A percentile compares a stretch with the other conserved stretches of the same genome.
phyloP scores from a whole-genome alignment of 139 green algal species.

The Mychonastes homosphaera region DNA sequence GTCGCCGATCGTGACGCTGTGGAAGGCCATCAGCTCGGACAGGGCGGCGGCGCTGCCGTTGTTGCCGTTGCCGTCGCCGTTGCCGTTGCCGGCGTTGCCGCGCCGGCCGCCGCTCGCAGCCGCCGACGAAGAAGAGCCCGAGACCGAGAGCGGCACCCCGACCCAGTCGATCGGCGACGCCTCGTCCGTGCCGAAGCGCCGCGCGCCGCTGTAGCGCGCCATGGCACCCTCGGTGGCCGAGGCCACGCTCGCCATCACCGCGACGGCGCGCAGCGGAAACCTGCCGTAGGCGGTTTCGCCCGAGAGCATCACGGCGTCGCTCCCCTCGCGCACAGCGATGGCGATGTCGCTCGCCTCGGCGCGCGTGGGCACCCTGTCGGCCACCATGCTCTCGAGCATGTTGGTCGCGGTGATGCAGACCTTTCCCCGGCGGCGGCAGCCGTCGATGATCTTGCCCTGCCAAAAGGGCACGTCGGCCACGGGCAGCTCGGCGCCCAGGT shows the following conservation, averaged over 20 bases:
- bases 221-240: conserved; percentile 49
- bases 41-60: too few relatives aligned
- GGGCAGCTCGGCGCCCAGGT: conserved; percentile 72
- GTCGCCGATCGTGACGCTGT: conserved; percentile 81
- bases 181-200: conserved; percentile 56
- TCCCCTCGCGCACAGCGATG: conserved; percentile 58
- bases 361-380: conserved; percentile 62
- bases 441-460: conserved; percentile 59
- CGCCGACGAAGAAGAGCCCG: too few relatives aligned
- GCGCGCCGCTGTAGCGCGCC: conserved; percentile 43
- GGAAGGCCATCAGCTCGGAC: too few relatives aligned
- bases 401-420: conserved; percentile 38
- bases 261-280: conserved; percentile 49
- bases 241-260: conserved; percentile 53
- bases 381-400: conserved; percentile 66
- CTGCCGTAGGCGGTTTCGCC: conserved; percentile 62
- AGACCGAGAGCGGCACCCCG: too few relatives aligned
- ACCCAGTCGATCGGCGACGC: conserved; percentile 61
- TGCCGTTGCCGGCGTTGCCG: too few relatives aligned
- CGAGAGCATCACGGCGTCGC: conserved; percentile 44
- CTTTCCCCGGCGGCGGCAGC: conserved; percentile 31
- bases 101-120: too few relatives aligned
- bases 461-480: conserved; percentile 68
- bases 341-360: conserved; percentile 72
- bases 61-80: too few relatives aligned